These are phyloP conservation scores for Chamaecrista fasciculata DNA, from an alignment of 306 rosid species.

Conservation along the genomic window DNA sequence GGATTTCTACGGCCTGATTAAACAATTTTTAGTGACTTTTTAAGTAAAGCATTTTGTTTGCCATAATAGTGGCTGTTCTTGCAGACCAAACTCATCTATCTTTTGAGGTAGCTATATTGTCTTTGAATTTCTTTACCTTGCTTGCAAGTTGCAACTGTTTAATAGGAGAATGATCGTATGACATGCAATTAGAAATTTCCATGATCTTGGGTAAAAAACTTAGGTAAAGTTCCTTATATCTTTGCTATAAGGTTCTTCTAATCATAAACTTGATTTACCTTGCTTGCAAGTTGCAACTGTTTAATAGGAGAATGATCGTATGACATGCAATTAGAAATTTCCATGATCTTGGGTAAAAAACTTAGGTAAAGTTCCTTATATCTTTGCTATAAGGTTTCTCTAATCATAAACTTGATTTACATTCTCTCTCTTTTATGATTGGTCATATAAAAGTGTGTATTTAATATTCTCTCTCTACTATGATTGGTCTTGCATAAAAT, in stretches of 20 bases:
- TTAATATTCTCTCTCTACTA: no score
- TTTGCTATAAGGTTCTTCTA: no score
- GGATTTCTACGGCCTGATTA: constrained; percentile 12
- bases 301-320: constrained; percentile 15
- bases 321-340: not conserved
- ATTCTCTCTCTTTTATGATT: no score
- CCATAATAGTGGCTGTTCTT: not conserved
- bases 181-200: not conserved
- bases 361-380: no score
- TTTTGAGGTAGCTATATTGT: constrained; percentile 27
- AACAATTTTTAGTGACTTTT: constrained; percentile 5
- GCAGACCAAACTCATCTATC: not conserved
- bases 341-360: not conserved
- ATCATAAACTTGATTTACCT: no score
- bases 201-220: not conserved
- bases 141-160: constrained; percentile 9
- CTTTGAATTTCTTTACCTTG: constrained; percentile 24
- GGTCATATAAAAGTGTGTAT: no score
- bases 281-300: constrained; percentile 7
- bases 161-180: constrained; percentile 6
- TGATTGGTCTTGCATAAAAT: no score
- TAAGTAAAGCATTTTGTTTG: constrained; percentile 22
- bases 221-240: no score
- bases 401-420: no score
- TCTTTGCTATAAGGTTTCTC: no score